Evolutionary conservation across 1,139 yeast genomes (phyloP).

Genomic region (Magnusiomyces suaveolens): DNA sequence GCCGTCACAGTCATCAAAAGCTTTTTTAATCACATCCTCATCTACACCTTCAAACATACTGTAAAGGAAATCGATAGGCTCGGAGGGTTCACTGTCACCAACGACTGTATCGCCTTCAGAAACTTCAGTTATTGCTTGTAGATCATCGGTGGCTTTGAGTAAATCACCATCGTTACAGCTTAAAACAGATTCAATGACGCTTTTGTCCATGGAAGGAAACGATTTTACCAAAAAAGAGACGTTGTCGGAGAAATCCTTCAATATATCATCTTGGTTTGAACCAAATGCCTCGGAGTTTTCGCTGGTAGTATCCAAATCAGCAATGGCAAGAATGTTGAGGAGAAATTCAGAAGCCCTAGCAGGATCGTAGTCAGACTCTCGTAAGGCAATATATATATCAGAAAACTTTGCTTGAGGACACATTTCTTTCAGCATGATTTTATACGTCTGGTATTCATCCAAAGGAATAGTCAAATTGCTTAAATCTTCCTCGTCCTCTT

Average conservation of each 20-base stretch:
- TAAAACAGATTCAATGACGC: background rate
- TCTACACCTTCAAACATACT: background rate
- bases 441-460: background rate
- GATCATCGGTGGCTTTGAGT: background rate
- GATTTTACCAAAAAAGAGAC: background rate
- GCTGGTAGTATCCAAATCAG: background rate
- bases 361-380: constrained; percentile 6
- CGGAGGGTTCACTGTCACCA: background rate
- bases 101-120: background rate
- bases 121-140: background rate
- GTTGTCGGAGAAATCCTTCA: too few species aligned
- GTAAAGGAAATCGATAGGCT: background rate
- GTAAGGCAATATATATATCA: background rate
- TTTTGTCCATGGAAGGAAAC: background rate
- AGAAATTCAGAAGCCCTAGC: constrained; percentile 14
- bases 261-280: background rate
- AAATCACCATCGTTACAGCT: background rate
- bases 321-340: background rate
- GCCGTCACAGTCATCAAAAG: background rate
- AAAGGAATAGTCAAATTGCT: background rate
- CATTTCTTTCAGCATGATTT: background rate
- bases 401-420: background rate
- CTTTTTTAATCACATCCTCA: background rate
- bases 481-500: background rate
- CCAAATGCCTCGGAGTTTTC: background rate